These are phyloP conservation scores for Dalbergia oliveri DNA, from an alignment of 306 rosid species.

Conservation along the genomic window DNA sequence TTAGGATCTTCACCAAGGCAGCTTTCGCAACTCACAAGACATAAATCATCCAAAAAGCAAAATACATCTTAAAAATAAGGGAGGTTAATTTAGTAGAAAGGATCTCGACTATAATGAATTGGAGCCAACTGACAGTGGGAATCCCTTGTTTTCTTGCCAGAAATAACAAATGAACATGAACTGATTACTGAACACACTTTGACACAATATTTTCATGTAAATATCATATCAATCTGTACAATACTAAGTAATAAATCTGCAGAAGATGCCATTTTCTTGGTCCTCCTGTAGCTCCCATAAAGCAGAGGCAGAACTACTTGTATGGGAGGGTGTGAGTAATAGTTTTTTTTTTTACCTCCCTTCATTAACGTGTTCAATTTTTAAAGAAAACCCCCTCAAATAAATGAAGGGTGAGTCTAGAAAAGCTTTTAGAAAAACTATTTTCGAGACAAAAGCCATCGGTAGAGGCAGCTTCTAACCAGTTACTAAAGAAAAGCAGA, in stretches of 20 bases:
- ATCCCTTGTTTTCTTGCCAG: neutral
- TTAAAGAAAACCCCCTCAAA: neutral
- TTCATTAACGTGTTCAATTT: neutral
- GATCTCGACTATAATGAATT: neutral
- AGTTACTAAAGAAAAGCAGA: too few species aligned
- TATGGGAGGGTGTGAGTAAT: neutral
- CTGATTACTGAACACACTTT: neutral
- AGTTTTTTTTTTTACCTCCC: too few species aligned
- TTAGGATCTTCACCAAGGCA: neutral
- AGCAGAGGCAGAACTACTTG: neutral
- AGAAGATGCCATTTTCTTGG: neutral
- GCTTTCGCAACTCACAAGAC: neutral
- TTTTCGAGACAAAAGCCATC: too few species aligned
- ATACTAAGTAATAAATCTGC: slow-evolving; percentile 2
- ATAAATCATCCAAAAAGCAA: neutral
- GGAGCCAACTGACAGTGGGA: neutral
- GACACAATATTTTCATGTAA: neutral
- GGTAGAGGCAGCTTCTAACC: too few species aligned
- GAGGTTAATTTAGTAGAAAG: too few species aligned
- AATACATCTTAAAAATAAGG: neutral
- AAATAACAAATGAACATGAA: neutral
- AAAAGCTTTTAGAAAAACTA: too few species aligned
- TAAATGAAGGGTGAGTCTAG: neutral
- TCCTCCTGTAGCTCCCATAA: too few species aligned
- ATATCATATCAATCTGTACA: neutral